Evolutionary conservation across 2,329 filamentous ascomycete genomes (phyloP).

Genomic region (Alternaria longipes): DNA sequence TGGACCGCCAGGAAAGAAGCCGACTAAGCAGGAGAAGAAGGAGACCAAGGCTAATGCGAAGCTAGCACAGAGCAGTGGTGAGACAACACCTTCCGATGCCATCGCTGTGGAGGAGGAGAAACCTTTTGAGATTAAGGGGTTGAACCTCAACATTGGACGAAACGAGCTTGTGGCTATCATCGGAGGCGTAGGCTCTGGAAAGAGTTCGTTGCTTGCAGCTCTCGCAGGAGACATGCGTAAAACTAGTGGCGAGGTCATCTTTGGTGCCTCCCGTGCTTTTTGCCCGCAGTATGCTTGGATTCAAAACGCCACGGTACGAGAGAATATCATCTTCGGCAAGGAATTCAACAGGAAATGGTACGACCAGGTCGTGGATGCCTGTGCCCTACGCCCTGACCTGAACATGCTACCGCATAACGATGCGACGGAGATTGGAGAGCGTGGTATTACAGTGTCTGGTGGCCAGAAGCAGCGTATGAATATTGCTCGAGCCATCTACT

Average conservation of each 20-base stretch:
- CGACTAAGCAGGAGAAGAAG: slow-evolving; percentile 61
- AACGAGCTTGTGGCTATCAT: slow-evolving; percentile 87
- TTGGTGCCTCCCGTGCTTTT: slow-evolving; percentile 84
- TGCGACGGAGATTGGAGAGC: slow-evolving; percentile 90
- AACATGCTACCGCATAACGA: slow-evolving; percentile 94
- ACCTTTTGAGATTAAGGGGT: slow-evolving; percentile 75
- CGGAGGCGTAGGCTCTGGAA: slow-evolving; percentile 87
- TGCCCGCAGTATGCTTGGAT: slow-evolving; percentile 99
- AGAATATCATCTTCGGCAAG: slow-evolving; percentile 94
- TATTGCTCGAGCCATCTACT: slow-evolving; percentile 81
- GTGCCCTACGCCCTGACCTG: slow-evolving; percentile 83
- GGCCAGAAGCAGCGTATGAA: slow-evolving; percentile 96
- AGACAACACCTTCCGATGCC: slow-evolving; percentile 60
- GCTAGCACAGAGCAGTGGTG: slow-evolving; percentile 32
- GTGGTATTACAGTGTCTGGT: slow-evolving; percentile 93
- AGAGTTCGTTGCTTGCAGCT: slow-evolving; percentile 87
- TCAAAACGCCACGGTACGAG: slow-evolving; percentile 84
- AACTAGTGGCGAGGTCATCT: slow-evolving; percentile 74
- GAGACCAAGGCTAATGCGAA: slow-evolving; percentile 52
- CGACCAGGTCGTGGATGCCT: slow-evolving; percentile 82
- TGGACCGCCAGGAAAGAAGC: slow-evolving; percentile 44
- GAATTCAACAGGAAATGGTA: slow-evolving; percentile 78
- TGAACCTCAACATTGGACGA: slow-evolving; percentile 73
- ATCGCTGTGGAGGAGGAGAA: slow-evolving; percentile 60
- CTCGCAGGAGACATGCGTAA: slow-evolving; percentile 94